These are phyloP conservation scores for Lactarius sanguifluus DNA, from an alignment of 768 basidiomycete genomes.

Conservation along the genomic window DNA sequence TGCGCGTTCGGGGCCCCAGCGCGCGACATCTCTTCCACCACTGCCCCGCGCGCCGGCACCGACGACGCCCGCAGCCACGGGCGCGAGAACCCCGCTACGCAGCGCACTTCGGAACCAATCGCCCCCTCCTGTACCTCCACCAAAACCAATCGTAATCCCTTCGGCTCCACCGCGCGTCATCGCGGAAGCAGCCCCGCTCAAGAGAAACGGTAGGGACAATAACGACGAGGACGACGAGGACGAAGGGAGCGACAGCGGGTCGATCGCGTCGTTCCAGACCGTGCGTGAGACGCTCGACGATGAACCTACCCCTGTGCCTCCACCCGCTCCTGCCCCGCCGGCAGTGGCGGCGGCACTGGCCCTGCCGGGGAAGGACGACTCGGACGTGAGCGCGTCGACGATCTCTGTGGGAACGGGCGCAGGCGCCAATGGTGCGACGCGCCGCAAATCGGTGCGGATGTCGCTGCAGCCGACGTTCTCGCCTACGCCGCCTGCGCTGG, in stretches of 20 bases:
- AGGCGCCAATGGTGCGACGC: conserved; percentile 28
- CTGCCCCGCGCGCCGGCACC: conserved; percentile 3
- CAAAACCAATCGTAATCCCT: conserved; percentile 20
- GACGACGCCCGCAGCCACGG: not conserved
- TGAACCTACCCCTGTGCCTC: conserved; percentile 26
- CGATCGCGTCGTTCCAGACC: conserved; percentile 66
- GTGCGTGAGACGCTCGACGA: conserved; percentile 54
- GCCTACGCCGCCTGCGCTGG: conserved; percentile 62
- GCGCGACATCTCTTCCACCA: conserved; percentile 8
- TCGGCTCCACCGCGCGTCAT: conserved; percentile 24
- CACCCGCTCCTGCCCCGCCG: not conserved
- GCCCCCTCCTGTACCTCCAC: conserved; percentile 23
- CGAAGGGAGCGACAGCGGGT: conserved; percentile 44
- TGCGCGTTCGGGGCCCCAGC: not conserved
- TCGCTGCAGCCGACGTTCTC: conserved; percentile 77
- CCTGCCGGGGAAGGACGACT: conserved; percentile 30
- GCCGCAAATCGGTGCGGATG: conserved; percentile 74
- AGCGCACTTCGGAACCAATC: conserved; percentile 56
- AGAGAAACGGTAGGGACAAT: not conserved
- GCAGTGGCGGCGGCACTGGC: conserved; percentile 10
- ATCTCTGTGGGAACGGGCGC: conserved; percentile 17
- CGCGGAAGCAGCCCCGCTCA: conserved; percentile 3
- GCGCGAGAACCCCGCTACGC: conserved; percentile 50
- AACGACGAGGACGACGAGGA: conserved; percentile 12
- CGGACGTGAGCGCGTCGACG: conserved; percentile 36